These are phyloP conservation scores for Russula dissimulans DNA, from an alignment of 768 basidiomycete species.

Conservation along the genomic window DNA sequence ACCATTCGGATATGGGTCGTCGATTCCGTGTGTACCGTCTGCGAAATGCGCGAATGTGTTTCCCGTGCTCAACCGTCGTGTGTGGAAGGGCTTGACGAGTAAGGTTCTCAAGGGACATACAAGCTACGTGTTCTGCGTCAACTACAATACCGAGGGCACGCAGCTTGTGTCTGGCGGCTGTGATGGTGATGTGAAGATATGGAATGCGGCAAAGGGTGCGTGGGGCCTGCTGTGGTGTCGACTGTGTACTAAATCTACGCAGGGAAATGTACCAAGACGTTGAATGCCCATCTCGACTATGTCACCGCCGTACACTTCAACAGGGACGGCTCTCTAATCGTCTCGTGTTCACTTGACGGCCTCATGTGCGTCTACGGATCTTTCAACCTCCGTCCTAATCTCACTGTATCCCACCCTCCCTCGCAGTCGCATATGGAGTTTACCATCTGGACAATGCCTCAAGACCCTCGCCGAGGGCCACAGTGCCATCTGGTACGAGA, in stretches of 20 bases:
- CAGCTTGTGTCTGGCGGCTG: conserved; percentile 87
- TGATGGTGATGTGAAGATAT: conserved; percentile 87
- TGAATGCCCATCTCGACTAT: conserved; percentile 91
- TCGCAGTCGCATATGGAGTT: conserved; percentile 89
- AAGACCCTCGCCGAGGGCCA: conserved; percentile 92
- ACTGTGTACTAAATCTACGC: background rate
- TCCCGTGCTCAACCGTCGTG: background rate
- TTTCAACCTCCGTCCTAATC: background rate
- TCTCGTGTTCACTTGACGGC: conserved; percentile 88
- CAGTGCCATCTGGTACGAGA: conserved; percentile 63
- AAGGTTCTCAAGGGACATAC: conserved; percentile 74
- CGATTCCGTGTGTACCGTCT: conserved; percentile 47
- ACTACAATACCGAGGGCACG: conserved; percentile 83
- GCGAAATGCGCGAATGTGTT: background rate
- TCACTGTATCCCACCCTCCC: background rate
- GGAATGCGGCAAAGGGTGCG: conserved; percentile 78
- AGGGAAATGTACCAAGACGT: conserved; percentile 66
- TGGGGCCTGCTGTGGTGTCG: background rate
- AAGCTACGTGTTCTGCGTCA: conserved; percentile 85
- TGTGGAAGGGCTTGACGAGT: conserved; percentile 51
- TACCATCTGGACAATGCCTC: conserved; percentile 84
- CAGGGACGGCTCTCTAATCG: conserved; percentile 80
- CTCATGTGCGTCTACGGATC: conserved; percentile 59
- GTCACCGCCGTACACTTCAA: conserved; percentile 95
- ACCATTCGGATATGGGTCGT: conserved; percentile 87